Conservation (phyloP, 257 asterid genomes). For the Nicotiana sylvestris region DNA sequence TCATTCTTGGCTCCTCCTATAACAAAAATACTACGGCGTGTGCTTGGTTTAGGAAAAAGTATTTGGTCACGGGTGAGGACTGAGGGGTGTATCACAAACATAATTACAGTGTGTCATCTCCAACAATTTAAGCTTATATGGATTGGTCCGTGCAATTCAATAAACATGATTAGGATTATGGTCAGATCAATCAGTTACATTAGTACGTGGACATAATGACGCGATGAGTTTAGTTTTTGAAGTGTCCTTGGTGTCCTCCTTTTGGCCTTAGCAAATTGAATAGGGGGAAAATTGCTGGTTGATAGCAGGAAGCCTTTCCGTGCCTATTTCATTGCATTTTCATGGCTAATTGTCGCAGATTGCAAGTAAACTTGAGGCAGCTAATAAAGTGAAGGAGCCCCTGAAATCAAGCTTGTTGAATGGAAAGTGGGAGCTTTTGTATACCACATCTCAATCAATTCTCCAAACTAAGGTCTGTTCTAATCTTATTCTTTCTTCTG, state of each 20-base stretch:
- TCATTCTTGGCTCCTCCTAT: neutral
- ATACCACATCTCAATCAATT: slow-evolving; percentile 53
- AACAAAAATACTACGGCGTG: neutral
- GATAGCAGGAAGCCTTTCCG: neutral
- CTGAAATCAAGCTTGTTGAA: slow-evolving; percentile 49
- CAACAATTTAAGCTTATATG: neutral
- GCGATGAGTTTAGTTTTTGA: neutral
- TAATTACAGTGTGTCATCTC: neutral
- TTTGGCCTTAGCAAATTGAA: neutral
- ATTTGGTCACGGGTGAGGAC: neutral
- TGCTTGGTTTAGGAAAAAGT: neutral
- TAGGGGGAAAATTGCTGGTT: neutral
- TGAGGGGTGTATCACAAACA: neutral
- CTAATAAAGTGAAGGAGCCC: slow-evolving; percentile 51
- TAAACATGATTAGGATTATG: neutral
- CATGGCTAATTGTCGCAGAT: slow-evolving; percentile 32
- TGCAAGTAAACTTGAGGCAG: slow-evolving; percentile 52
- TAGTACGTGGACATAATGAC: neutral
- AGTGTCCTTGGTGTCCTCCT: neutral
- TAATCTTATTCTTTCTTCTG: neutral
- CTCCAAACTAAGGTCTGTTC: slow-evolving; percentile 38
- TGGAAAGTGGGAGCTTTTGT: slow-evolving; percentile 74
- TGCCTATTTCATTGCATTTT: neutral
- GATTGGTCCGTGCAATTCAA: neutral
- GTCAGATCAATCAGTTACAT: neutral